These are phyloP conservation scores for Penicillium odoratum DNA, from an alignment of 495 filamentous ascomycete genomes.

Conservation along the genomic window DNA sequence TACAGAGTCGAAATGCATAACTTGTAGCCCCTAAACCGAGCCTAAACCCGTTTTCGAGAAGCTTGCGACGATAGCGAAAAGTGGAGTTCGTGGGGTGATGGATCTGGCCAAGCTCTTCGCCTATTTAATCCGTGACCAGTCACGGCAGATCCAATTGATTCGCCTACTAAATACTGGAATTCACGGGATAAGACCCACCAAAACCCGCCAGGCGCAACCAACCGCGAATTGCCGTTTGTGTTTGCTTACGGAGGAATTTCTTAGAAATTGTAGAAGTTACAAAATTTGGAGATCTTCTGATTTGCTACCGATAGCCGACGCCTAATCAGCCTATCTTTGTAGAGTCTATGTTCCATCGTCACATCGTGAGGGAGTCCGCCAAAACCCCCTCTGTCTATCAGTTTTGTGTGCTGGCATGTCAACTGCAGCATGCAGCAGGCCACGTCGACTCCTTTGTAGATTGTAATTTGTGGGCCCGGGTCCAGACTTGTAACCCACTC, in stretches of 20 bases:
- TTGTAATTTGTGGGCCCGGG: not conserved
- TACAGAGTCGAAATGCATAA: not conserved
- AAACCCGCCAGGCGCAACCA: not conserved
- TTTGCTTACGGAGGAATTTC: not conserved
- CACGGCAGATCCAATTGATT: not conserved
- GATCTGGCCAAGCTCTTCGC: not conserved
- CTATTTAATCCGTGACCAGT: not conserved
- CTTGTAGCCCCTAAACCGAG: no score
- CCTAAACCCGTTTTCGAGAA: not conserved
- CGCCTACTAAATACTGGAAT: not conserved
- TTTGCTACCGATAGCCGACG: not conserved
- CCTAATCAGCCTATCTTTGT: constrained; percentile 2
- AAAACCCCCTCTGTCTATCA: constrained; percentile 4
- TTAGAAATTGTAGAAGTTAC: not conserved
- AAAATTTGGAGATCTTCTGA: not conserved
- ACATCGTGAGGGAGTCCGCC: constrained; percentile 10
- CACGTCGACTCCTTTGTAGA: not conserved
- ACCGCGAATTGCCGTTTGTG: not conserved
- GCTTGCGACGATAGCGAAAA: not conserved
- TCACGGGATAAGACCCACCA: not conserved
- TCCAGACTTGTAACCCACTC: not conserved
- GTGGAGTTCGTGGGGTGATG: not conserved
- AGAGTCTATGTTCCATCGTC: constrained; percentile 21
- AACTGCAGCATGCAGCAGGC: not conserved
- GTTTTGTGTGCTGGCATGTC: not conserved